phyloP scores from a whole-genome alignment of 805 yeast genomes.

The Ogataea allantospora region DNA sequence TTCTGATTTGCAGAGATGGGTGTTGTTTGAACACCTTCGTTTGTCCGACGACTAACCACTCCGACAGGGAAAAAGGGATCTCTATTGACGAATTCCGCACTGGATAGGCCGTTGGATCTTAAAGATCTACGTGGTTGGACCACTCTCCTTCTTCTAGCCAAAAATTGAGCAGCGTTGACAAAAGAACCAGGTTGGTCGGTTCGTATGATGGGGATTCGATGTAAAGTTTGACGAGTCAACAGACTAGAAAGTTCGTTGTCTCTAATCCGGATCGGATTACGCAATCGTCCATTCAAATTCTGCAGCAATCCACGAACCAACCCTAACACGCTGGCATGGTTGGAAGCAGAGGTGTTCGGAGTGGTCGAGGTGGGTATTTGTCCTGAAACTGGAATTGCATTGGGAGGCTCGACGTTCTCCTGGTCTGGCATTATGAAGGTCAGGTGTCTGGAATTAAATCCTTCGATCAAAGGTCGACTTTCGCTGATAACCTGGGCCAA shows the following conservation, averaged over 20 bases:
- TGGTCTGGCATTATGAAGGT: constrained; percentile 33
- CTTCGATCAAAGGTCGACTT: constrained; percentile 31
- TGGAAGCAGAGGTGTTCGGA: constrained; percentile 1
- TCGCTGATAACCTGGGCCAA: constrained; percentile 35
- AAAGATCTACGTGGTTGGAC: constrained; percentile 8
- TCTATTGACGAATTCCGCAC: constrained; percentile 18
- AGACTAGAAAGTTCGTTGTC: constrained; percentile 9
- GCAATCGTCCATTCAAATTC: constrained; percentile 24
- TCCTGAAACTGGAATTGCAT: constrained; percentile 1
- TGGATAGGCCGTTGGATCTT: constrained; percentile 10
- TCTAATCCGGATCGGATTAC: constrained; percentile 20
- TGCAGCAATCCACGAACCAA: constrained; percentile 25
- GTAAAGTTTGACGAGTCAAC: constrained; percentile 9
- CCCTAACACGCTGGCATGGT: constrained; percentile 23
- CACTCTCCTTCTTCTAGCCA: constrained; percentile 11
- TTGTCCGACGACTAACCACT: constrained; percentile 46
- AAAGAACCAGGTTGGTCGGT: constrained; percentile 4
- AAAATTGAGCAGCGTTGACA: constrained; percentile 2
- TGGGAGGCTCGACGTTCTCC: constrained; percentile 15
- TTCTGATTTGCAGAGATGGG: constrained; percentile 6
- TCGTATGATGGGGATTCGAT: constrained; percentile 18
- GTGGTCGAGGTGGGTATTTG: constrained; percentile 3
- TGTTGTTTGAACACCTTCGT: constrained; percentile 43
- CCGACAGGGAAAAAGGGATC: constrained; percentile 44
- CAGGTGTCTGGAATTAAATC: constrained; percentile 31